phyloP scores from a whole-genome alignment of 2,329 filamentous ascomycete genomes.

The Claviceps africana region DNA sequence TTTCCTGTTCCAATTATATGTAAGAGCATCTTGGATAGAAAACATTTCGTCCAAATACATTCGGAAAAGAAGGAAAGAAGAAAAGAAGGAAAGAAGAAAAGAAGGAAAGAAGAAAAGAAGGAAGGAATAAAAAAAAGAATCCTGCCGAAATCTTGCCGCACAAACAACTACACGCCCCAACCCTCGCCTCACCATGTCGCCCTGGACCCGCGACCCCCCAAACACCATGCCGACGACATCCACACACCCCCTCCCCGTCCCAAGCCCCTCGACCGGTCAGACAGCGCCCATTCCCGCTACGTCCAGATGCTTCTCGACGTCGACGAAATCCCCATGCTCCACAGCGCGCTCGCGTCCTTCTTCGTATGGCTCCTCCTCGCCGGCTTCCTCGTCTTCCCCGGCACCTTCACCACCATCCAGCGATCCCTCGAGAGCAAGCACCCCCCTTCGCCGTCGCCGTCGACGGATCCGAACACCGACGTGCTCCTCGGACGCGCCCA shows the following conservation, averaged over 20 bases:
- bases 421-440: conserved; percentile 12
- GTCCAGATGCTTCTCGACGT: conserved; percentile 32
- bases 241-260: not conserved
- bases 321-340: conserved; percentile 28
- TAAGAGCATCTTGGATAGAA: too few relatives aligned
- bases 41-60: too few relatives aligned
- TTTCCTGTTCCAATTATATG: not conserved
- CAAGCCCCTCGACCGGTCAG: conserved; percentile 8
- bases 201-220: conserved; percentile 3
- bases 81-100: not conserved
- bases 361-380: conserved; percentile 34
- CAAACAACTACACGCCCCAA: not conserved
- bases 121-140: not conserved
- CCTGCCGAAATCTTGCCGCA: not conserved
- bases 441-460: conserved; percentile 1
- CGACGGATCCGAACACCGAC: conserved; percentile 9
- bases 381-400: conserved; percentile 38
- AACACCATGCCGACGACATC: conserved; percentile 4
- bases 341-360: conserved; percentile 30
- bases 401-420: conserved; percentile 32
- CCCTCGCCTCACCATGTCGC: conserved; percentile 1
- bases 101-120: not conserved
- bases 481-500: conserved; percentile 13
- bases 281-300: conserved; percentile 23
- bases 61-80: not conserved